Base-by-base conservation (phyloP, 164 flowering plant genomes). In the Vitis vinifera region DNA sequence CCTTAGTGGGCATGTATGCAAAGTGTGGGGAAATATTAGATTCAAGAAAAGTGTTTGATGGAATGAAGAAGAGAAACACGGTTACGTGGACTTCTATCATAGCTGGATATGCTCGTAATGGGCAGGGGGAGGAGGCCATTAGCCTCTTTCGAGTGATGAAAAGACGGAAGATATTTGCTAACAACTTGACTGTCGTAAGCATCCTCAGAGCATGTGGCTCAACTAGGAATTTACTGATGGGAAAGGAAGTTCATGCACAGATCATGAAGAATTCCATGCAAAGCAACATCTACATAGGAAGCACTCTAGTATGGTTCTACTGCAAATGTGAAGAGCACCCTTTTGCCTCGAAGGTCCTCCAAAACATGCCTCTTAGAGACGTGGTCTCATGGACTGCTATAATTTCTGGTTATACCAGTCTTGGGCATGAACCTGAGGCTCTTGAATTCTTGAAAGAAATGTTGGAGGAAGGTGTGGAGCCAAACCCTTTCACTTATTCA, bases 71-170 rank as follows among this genome's bases (percentile, higher is more conserved):
- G 71, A 80, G 90, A 65, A 91, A 94, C 73, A 88, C 83, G 0
- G 91, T 86, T 59, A 86, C 97, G 8, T 94, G 98, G 98, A 94
- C 92, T 67, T 85, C 97, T 8, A 86, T 94, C 62, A 87, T 94
- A 61, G 86, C 93, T 0, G 94, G 92, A 16, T 89, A 88, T 80
- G 90, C 92, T 44, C 88, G 88, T 37, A 80, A 86, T 64, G 93
- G 92, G 67, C 82, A 73, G 55, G 97, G 97, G 23, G 82, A 85
- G 58, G 91, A 89, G 68, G 93, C 98, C n/a, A 80, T 92, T 53
- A 68, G 62, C 23, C 81, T 89, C 55, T 91, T 88, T 75, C 76
- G 88, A 7, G 68, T 75, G 27, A 94, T 92, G 98, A 86, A 76
- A 76, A 84, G 86, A 58, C 74, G 86, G n/a, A 80, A 85, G 15